A percentile compares a stretch with the other conserved stretches of the same genome.
These are phyloP conservation scores for Lactarius pseudohatsudake DNA, from an alignment of 768 basidiomycete genomes.

Conservation along the genomic window DNA sequence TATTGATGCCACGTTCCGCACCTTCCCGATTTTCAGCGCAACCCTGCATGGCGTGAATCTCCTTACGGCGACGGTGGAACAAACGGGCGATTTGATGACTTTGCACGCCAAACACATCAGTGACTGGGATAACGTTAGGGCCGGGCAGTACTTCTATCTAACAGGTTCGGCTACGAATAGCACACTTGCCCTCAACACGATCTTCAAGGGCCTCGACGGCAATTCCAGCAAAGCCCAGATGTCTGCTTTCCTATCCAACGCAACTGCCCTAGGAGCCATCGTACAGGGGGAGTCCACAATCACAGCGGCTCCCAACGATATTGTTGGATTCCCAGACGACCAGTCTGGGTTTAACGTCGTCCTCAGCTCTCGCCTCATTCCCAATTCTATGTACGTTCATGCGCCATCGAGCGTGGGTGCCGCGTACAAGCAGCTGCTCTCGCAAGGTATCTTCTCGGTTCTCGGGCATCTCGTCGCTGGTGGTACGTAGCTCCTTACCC, in stretches of 20 bases:
- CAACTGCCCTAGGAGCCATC: conserved; percentile 26
- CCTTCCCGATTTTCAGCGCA: conserved; percentile 38
- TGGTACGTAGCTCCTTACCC: neutral
- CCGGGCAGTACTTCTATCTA: conserved; percentile 35
- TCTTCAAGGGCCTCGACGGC: conserved; percentile 30
- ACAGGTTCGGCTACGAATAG: conserved; percentile 19
- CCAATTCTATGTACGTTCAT: conserved; percentile 6
- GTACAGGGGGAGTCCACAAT: conserved; percentile 17
- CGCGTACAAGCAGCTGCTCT: conserved; percentile 19
- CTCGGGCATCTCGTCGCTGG: conserved; percentile 20
- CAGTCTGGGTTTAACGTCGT: conserved; percentile 16
- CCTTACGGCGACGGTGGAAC: conserved; percentile 37
- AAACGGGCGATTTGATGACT: conserved; percentile 40
- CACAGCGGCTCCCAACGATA: conserved; percentile 10
- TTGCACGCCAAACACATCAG: conserved; percentile 26
- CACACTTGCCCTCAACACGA: conserved; percentile 22
- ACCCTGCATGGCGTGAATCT: conserved; percentile 34
- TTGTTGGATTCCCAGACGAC: conserved; percentile 22
- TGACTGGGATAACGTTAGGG: conserved; percentile 13
- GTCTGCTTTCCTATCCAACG: conserved; percentile 19
- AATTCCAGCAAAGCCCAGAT: conserved; percentile 25
- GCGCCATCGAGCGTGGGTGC: conserved; percentile 16
- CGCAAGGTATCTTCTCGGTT: conserved; percentile 5
- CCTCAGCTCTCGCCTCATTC: conserved; percentile 27
- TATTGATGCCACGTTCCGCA: conserved; percentile 38